A percentile compares a stretch with the other conserved stretches of the same genome.
These are phyloP conservation scores for Blepharisma japonicum DNA, from an alignment of 73 alveolate genomes.

Conservation along the genomic window DNA sequence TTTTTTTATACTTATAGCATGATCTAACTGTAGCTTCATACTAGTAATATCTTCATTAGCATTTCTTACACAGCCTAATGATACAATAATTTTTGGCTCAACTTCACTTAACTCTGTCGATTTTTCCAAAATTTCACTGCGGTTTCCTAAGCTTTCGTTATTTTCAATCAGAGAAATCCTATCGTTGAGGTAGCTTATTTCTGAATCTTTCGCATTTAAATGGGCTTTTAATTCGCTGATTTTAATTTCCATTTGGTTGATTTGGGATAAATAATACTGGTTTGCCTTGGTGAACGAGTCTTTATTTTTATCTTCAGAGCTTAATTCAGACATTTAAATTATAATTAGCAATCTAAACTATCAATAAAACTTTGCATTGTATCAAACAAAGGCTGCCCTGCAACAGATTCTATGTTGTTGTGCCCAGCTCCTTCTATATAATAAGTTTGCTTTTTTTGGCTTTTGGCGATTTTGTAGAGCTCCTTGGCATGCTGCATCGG, in stretches of 20 bases:
- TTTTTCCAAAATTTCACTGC: too few relatives aligned
- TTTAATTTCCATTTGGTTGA: constrained; percentile 24
- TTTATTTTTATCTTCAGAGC: neutral
- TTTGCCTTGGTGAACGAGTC: neutral
- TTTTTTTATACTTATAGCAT: neutral
- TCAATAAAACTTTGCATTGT: neutral
- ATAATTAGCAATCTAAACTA: too few relatives aligned
- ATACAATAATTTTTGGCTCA: too few relatives aligned
- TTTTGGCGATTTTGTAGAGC: constrained; percentile 49
- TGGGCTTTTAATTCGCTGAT: constrained; percentile 25
- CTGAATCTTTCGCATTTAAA: constrained; percentile 5
- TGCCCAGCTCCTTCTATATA: constrained; percentile 74
- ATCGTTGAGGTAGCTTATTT: neutral
- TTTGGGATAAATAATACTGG: constrained; percentile 21
- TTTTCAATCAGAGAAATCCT: neutral
- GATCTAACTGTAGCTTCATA: constrained; percentile 4
- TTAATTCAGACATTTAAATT: too few relatives aligned
- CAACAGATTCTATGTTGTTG: constrained; percentile 59
- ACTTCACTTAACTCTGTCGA: too few relatives aligned
- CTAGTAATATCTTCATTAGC: neutral
- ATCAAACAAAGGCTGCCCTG: constrained; percentile 36
- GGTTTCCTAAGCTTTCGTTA: too few relatives aligned
- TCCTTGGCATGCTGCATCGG: constrained; percentile 76
- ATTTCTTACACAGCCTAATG: too few relatives aligned
- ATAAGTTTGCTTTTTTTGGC: constrained; percentile 46